Evolutionary conservation across 2,329 filamentous ascomycete genomes (phyloP).

Genomic region (Stagonosporopsis chrysanthemi): DNA sequence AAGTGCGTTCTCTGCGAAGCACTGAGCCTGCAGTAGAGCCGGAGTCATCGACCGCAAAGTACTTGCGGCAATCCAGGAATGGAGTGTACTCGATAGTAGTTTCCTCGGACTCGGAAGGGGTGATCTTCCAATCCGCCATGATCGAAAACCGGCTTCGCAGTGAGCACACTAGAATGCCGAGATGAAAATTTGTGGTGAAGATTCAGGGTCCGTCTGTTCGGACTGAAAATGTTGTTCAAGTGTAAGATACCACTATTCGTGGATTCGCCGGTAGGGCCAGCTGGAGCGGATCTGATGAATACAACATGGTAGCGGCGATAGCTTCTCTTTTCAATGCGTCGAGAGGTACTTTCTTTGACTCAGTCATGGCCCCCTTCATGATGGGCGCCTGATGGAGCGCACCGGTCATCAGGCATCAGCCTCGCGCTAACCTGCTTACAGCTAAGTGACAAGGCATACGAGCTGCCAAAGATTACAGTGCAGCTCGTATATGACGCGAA

Average conservation of each 20-base stretch:
- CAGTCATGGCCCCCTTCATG: neutral
- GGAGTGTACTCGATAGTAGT: constrained; percentile 18
- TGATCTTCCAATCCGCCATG: constrained; percentile 29
- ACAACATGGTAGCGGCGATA: neutral
- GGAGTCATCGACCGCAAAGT: constrained; percentile 46
- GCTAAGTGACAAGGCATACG: neutral
- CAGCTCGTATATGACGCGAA: neutral
- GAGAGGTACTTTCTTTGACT: neutral
- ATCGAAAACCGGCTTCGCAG: neutral
- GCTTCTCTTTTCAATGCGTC: neutral
- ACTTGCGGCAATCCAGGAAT: constrained; percentile 31
- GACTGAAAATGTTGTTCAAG: neutral
- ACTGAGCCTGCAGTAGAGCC: constrained; percentile 36
- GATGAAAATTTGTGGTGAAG: neutral
- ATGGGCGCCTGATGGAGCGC: constrained; percentile 5
- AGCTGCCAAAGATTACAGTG: neutral
- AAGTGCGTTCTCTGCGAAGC: constrained; percentile 23
- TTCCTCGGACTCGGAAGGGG: constrained; percentile 12
- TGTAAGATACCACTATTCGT: neutral
- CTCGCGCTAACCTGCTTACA: neutral
- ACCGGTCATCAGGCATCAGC: constrained; percentile 10
- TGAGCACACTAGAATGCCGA: neutral
- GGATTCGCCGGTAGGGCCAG: neutral
- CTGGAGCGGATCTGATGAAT: neutral
- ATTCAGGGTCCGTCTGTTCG: neutral